Evolutionary conservation across 805 yeast genomes (phyloP).

Genomic region (Lipomyces japonicus): DNA sequence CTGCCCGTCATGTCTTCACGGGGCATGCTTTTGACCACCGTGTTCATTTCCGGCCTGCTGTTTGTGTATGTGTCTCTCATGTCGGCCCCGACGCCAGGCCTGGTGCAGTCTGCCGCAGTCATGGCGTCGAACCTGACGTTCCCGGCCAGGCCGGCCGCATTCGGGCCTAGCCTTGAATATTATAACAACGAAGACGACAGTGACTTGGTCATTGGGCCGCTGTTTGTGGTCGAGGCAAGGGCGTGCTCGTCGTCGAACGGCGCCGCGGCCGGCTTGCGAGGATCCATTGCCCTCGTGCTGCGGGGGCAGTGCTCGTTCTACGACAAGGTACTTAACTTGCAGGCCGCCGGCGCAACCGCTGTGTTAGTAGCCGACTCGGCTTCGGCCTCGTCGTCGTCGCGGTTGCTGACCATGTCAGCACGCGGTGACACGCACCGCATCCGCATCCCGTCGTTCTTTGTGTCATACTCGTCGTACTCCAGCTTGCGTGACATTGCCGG

Average conservation of each 20-base stretch:
- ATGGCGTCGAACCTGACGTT: constrained; percentile 34
- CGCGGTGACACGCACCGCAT: constrained; percentile 44
- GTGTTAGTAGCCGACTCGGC: constrained; percentile 57
- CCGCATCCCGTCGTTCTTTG: constrained; percentile 51
- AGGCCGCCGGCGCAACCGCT: constrained; percentile 47
- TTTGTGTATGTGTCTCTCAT: constrained; percentile 18
- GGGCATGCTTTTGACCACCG: constrained; percentile 22
- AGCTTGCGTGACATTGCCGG: constrained; percentile 18
- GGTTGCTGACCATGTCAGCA: constrained; percentile 56
- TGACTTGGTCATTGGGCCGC: constrained; percentile 23
- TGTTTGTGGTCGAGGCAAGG: constrained; percentile 28
- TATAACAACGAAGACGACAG: constrained; percentile 6
- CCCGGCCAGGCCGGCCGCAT: constrained; percentile 41
- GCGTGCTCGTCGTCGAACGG: constrained; percentile 28
- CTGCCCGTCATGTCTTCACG: constrained; percentile 22
- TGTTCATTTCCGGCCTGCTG: constrained; percentile 25
- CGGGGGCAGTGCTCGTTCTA: constrained; percentile 58
- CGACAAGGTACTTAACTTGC: constrained; percentile 47
- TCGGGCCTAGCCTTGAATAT: constrained; percentile 32
- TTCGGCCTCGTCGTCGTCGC: constrained; percentile 43
- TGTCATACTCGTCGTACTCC: constrained; percentile 45
- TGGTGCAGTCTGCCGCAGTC: constrained; percentile 29
- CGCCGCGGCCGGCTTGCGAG: constrained; percentile 31
- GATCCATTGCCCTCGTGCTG: constrained; percentile 38
- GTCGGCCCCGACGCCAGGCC: constrained; percentile 13